Conservation (phyloP, 2,329 filamentous ascomycete species). For the Colletotrichum musae region DNA sequence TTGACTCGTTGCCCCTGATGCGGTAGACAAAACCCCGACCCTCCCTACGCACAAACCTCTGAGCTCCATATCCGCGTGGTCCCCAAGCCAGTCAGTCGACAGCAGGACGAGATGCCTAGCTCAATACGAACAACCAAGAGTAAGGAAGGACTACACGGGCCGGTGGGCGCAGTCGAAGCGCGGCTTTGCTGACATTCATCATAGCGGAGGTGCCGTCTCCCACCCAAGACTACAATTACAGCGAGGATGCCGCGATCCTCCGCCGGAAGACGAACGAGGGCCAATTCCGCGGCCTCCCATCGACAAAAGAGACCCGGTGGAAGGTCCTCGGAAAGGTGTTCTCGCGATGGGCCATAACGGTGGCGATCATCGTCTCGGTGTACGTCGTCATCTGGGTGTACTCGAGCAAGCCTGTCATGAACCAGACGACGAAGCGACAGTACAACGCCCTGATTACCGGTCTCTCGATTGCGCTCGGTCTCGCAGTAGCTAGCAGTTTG, state of each 20-base stretch:
- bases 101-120: too few species aligned
- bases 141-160: not conserved
- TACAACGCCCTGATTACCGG: conserved; percentile 62
- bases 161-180: too few species aligned
- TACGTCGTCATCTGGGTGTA: conserved; percentile 50
- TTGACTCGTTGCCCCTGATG: not conserved
- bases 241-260: conserved; percentile 32
- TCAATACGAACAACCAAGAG: not conserved
- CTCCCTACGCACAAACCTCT: too few species aligned
- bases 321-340: conserved; percentile 26
- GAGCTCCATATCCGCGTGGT: too few species aligned
- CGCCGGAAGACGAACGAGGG: conserved; percentile 23
- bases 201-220: not conserved
- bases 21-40: not conserved
- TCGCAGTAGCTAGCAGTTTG: conserved; percentile 59
- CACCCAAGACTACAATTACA: conserved; percentile 14
- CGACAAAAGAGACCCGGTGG: not conserved
- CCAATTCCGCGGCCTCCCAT: conserved; percentile 24
- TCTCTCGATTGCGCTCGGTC: conserved; percentile 57
- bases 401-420: conserved; percentile 48
- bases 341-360: conserved; percentile 48
- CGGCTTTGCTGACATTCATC: not conserved
- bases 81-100: too few species aligned
- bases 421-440: conserved; percentile 52
- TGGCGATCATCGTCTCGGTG: conserved; percentile 47